Percentiles rank a stretch among this genome's conserved stretches.
These are phyloP conservation scores for Neospora caninum DNA, from an alignment of 169 alveolate species.

Conservation along the genomic window DNA sequence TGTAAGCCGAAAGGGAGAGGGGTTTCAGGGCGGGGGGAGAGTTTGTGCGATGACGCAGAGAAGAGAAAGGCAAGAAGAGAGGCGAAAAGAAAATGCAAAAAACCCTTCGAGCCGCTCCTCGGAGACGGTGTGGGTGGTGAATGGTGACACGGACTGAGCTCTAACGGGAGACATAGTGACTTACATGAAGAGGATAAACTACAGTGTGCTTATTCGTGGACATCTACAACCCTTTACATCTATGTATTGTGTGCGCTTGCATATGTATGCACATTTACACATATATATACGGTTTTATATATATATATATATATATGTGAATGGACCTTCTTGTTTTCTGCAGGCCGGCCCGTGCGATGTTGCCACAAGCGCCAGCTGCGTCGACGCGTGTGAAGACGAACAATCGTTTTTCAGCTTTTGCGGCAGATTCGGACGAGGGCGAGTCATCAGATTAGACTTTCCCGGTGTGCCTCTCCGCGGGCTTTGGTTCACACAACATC, in stretches of 20 bases:
- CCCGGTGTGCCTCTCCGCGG: no score
- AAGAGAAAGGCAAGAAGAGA: no score
- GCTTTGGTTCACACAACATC: no score
- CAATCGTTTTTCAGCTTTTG: constrained; percentile 34
- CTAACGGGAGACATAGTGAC: no score
- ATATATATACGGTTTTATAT: background rate
- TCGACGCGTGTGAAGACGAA: constrained; percentile 31
- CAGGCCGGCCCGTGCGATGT: constrained; percentile 38
- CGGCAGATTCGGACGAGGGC: constrained; percentile 15
- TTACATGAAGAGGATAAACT: no score
- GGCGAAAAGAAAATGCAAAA: no score
- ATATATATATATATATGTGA: background rate
- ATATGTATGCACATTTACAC: background rate
- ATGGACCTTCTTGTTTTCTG: background rate
- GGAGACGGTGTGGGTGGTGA: no score
- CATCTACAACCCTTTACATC: background rate
- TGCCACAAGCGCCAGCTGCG: background rate
- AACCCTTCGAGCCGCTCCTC: no score
- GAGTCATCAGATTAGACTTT: constrained; percentile 13
- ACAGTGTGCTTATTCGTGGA: no score
- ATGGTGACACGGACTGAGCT: no score
- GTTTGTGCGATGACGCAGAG: no score
- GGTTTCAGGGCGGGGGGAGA: no score
- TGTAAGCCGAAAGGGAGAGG: background rate
- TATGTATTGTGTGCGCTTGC: background rate